Evolutionary conservation across 177 flowering plant genomes (phyloP).

Genomic region (Vitis hybrid): DNA sequence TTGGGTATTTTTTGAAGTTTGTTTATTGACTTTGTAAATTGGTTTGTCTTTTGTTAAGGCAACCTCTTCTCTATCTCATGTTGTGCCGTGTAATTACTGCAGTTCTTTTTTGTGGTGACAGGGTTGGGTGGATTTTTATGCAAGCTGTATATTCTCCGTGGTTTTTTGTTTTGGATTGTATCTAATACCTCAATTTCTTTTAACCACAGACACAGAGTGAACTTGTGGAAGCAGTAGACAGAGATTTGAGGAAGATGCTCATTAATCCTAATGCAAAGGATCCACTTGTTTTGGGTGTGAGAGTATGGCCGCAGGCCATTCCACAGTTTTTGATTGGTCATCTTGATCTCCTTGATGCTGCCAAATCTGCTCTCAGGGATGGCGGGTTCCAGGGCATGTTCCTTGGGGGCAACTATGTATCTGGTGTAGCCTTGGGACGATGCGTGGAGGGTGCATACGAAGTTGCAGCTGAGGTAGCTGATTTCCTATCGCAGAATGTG

Average conservation of each 20-base stretch:
- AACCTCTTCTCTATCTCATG: too few relatives aligned
- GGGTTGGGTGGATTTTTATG: not conserved
- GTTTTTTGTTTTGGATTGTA: not conserved
- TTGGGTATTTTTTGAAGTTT: too few relatives aligned
- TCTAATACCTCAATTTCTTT: slow-evolving; percentile 2
- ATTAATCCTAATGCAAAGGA: slow-evolving; percentile 67
- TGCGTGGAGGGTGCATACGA: slow-evolving; percentile 95
- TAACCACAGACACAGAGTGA: slow-evolving; percentile 56
- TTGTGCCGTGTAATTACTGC: too few relatives aligned
- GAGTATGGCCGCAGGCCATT: slow-evolving; percentile 93
- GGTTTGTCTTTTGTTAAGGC: too few relatives aligned
- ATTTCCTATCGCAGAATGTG: slow-evolving; percentile 48
- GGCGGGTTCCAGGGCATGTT: slow-evolving; percentile 67
- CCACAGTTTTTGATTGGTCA: slow-evolving; percentile 94
- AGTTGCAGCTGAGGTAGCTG: slow-evolving; percentile 57
- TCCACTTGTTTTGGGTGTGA: slow-evolving; percentile 71
- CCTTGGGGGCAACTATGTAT: slow-evolving; percentile 89
- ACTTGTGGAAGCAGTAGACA: slow-evolving; percentile 82
- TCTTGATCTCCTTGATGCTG: slow-evolving; percentile 68
- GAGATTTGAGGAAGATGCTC: slow-evolving; percentile 87
- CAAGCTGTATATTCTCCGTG: not conserved
- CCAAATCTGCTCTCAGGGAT: slow-evolving; percentile 53
- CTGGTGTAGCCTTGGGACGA: slow-evolving; percentile 96
- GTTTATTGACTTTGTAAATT: too few relatives aligned
- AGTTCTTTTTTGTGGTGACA: not conserved